Evolutionary conservation across 2,329 filamentous ascomycete species (phyloP).

Genomic region (Pseudogymnoascus sp.): DNA sequence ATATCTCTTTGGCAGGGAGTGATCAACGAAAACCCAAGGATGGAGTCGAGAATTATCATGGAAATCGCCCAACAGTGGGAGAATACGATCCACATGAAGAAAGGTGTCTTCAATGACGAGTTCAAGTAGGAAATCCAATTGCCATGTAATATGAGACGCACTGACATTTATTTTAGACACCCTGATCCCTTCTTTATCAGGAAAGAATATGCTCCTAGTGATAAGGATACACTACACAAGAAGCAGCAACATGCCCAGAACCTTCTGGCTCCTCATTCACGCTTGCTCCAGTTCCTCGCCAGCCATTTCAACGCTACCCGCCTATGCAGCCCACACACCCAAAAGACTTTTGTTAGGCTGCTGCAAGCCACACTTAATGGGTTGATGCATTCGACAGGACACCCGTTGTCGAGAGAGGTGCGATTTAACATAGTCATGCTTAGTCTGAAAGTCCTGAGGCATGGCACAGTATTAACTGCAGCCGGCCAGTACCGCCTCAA

Average conservation of each 20-base stretch:
- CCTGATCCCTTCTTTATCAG: constrained; percentile 84
- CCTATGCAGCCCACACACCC: constrained; percentile 73
- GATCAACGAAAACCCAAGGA: constrained; percentile 86
- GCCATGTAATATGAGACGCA: not conserved
- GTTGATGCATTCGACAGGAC: constrained; percentile 55
- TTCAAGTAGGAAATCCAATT: constrained; percentile 45
- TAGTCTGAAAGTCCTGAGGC: constrained; percentile 66
- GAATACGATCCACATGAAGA: constrained; percentile 63
- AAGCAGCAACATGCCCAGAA: constrained; percentile 74
- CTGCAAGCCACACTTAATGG: constrained; percentile 71
- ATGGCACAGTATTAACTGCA: constrained; percentile 57
- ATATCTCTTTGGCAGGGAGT: constrained; percentile 95
- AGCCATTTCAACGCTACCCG: constrained; percentile 93
- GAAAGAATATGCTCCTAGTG: constrained; percentile 87
- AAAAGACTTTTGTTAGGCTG: constrained; percentile 73
- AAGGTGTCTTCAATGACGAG: constrained; percentile 70
- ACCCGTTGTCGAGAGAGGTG: constrained; percentile 86
- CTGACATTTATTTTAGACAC: constrained; percentile 42
- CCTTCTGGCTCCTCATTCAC: constrained; percentile 75
- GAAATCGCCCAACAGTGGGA: constrained; percentile 93
- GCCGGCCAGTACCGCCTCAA: constrained; percentile 73
- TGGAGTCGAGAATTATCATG: constrained; percentile 76
- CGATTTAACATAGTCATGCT: constrained; percentile 83
- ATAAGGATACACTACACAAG: constrained; percentile 64
- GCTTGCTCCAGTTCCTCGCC: constrained; percentile 77